Percentiles rank a stretch among this genome's conserved stretches.
These are phyloP conservation scores for Lecanosticta acicola DNA, from an alignment of 2,329 filamentous ascomycete species.

Conservation along the genomic window DNA sequence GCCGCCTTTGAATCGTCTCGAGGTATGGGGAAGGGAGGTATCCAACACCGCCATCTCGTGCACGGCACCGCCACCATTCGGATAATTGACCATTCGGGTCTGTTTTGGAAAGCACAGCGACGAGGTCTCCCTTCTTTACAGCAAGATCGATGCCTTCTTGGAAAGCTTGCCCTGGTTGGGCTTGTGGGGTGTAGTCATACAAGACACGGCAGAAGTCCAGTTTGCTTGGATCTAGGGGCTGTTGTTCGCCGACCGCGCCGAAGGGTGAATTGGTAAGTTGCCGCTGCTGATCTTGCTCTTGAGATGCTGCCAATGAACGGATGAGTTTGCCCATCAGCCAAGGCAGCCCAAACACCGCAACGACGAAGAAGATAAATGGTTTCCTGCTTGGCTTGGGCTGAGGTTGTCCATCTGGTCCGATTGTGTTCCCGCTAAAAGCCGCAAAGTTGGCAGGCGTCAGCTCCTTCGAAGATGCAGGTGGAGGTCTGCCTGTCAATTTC, in stretches of 20 bases:
- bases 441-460: slow-evolving; percentile 90
- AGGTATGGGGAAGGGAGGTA: slow-evolving; percentile 90
- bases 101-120: slow-evolving; percentile 86
- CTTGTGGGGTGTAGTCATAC: slow-evolving; percentile 87
- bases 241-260: slow-evolving; percentile 40
- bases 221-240: slow-evolving; percentile 74
- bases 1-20: slow-evolving; percentile 61
- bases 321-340: slow-evolving; percentile 98
- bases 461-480: slow-evolving; percentile 77
- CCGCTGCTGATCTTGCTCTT: slow-evolving; percentile 73
- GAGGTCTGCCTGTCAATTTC: slow-evolving; percentile 85
- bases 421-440: slow-evolving; percentile 63
- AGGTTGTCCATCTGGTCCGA: slow-evolving; percentile 60
- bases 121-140: slow-evolving; percentile 84
- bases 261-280: slow-evolving; percentile 48
- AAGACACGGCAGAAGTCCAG: slow-evolving; percentile 93
- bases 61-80: slow-evolving; percentile 95
- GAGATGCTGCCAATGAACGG: slow-evolving; percentile 70
- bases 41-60: slow-evolving; percentile 81
- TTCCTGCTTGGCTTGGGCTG: slow-evolving; percentile 78
- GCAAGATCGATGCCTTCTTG: slow-evolving; percentile 73
- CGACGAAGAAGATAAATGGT: slow-evolving; percentile 89
- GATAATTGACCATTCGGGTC: slow-evolving; percentile 87
- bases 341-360: slow-evolving; percentile 89
- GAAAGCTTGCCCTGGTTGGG: slow-evolving; percentile 41